Evolutionary conservation across 306 rosid species (phyloP).

Genomic region (Abrus precatorius): DNA sequence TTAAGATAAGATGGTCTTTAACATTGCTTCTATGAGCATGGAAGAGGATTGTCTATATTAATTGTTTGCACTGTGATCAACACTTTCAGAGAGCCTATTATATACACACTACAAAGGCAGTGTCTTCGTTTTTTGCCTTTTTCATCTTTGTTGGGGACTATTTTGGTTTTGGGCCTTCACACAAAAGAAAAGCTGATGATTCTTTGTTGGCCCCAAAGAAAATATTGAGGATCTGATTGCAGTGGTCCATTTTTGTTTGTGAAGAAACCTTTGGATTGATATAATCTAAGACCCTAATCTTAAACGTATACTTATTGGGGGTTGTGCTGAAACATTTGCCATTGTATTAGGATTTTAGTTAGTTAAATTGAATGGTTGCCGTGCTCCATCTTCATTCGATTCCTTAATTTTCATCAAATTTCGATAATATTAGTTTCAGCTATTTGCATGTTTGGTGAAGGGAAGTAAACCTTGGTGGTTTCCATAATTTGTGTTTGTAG

Average conservation of each 20-base stretch:
- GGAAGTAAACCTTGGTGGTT: slow-evolving; percentile 52
- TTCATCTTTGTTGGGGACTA: slow-evolving; percentile 49
- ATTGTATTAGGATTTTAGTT: slow-evolving; percentile 44
- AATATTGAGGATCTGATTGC: slow-evolving; percentile 38
- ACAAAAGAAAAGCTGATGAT: slow-evolving; percentile 56
- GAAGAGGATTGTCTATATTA: slow-evolving; percentile 72
- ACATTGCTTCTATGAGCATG: slow-evolving; percentile 58
- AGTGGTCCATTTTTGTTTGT: too few relatives aligned
- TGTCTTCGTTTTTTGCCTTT: slow-evolving; percentile 43
- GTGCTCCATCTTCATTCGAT: slow-evolving; percentile 33
- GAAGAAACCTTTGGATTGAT: not conserved
- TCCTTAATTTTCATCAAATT: slow-evolving; percentile 45
- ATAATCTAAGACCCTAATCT: slow-evolving; percentile 53
- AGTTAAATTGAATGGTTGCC: slow-evolving; percentile 47
- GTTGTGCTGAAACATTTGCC: slow-evolving; percentile 37
- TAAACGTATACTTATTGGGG: slow-evolving; percentile 39
- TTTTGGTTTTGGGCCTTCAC: slow-evolving; percentile 55
- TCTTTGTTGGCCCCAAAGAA: slow-evolving; percentile 53
- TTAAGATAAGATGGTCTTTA: slow-evolving; percentile 50
- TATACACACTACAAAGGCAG: slow-evolving; percentile 38
- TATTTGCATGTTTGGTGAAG: slow-evolving; percentile 23
- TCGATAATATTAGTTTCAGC: slow-evolving; percentile 15
- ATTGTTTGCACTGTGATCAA: slow-evolving; percentile 57
- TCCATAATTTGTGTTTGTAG: slow-evolving; percentile 53
- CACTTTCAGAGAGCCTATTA: slow-evolving; percentile 38